Evolutionary conservation across 1,284 basidiomycete genomes (phyloP), one percentile per base, ranked within the genome.

Genomic region (Hypsizygus ulmarius): DNA sequence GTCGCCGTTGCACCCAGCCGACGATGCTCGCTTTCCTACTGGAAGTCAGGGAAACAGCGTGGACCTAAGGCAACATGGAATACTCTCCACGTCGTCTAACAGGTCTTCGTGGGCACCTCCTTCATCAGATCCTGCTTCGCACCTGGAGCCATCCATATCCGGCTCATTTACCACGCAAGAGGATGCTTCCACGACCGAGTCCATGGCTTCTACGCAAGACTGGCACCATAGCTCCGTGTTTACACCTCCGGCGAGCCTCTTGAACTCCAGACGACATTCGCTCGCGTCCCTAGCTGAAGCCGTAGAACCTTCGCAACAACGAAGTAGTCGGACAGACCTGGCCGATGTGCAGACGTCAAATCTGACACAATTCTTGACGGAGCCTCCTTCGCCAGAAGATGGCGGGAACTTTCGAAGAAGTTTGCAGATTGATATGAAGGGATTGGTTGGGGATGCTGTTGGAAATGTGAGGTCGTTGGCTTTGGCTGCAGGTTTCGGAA

Each of bases 371-470:
- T 41, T 29, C n/a, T 16, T 43, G 16, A 50, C 53, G 6, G 60
- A 63, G 38, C 64, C 71, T 5, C 55, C 62, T 11, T 78, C 75
- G 2, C 72, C 75, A 1, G 81, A 81, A 46, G 77, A 77, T 53
- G 77, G 75, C 3, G 73, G 76, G 8, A 81, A 79, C 56, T 75
- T 87, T 56, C 69, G 69, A 46, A 66, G 72, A 39, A 79, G 72
- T 50, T 59, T 87, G 45, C 75, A 84, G 61, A 89, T 90, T 53
- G 82, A 87, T 56, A 87, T 91, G 81, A 85, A 85, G 60, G 74
- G 72, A 18, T 70, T 88, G 27, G 81, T 91, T 11, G 87, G 88
- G 2, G 87, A 89, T 64, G 88, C 87, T 28, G 84, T 90, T 2
- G 87, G 88, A 7, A 91, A 90, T 64, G 87, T 90, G 52, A 65